Base-by-base conservation (phyloP, 2,329 filamentous ascomycete species). In the Hymenoscyphus occultus region DNA sequence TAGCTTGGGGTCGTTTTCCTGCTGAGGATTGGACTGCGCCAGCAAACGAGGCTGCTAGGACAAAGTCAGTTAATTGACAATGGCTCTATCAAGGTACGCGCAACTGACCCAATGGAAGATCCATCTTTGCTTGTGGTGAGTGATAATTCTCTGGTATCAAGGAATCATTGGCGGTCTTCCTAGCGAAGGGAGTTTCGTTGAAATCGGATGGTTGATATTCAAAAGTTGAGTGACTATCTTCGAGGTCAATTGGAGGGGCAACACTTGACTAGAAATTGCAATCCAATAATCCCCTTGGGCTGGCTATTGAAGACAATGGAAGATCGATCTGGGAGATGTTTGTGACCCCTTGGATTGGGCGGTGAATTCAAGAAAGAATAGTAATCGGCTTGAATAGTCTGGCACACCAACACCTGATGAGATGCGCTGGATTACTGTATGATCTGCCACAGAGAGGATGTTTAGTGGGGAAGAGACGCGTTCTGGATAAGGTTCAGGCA, bases 1-100 rank as follows among this genome's bases (percentile, higher is more conserved):
- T 92, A 63, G 87, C 84, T 75, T 92, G 89, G 1, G 91, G 91
- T 60, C 71, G 66, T 62, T 67, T 69, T 48, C 73, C 74, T 39
- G 66, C 59, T 12, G 65, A 61, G 54, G 68, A 65, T 45, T 65
- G 63, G 59, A 67, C 71, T 16, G 71, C 70, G 22, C 60, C 64
- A 2, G 69, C 68, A 61, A 76, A 75, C 16, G 59, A 59, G 62
- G 73, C 72, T 13, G 45, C 74, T 60, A 42, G 16, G 51, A 32
- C 51, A 13, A 28, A 40, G 39, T 71, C 54, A 67, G 65, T 51
- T 51, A n/a, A 10, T 2, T 2, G 39, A 19, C 12, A 42, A 28
- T 39, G 19, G 56, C 35, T 7, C n/a, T 40, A 54, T 3, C 31
- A 9, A 9, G 13, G 9, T 12, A 2, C 16, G 16, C 10, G 31